phyloP scores from a whole-genome alignment of 345 rosid genomes.

The Draba incana region DNA sequence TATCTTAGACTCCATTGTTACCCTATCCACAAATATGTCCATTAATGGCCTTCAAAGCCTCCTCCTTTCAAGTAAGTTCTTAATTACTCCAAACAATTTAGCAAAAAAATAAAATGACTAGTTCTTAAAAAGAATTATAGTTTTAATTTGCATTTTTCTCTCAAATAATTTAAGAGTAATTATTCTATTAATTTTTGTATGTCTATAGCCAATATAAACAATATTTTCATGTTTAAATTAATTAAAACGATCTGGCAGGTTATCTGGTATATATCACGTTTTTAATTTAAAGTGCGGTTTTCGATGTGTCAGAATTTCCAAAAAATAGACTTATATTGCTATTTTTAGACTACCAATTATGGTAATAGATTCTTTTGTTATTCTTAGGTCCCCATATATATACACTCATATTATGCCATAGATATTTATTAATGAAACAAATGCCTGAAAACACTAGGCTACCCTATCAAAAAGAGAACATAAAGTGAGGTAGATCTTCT shows the following conservation, averaged over 20 bases:
- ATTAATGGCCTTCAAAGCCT: constrained; percentile 88
- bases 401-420: neutral
- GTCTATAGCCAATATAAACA: neutral
- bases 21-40: constrained; percentile 67
- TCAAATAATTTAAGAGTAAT: neutral
- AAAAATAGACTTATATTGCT: constrained; percentile 10
- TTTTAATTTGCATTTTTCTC: constrained; percentile 3
- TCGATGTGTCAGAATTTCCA: neutral
- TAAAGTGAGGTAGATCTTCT: neutral
- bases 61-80: constrained; percentile 64
- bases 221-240: neutral
- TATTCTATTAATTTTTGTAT: neutral
- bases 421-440: neutral
- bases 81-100: neutral
- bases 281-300: neutral
- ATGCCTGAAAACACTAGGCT: constrained; percentile 7
- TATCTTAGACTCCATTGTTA: constrained; percentile 79
- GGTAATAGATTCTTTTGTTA: neutral
- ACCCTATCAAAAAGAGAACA: constrained; percentile 4
- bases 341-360: constrained; percentile 1
- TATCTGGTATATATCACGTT: neutral
- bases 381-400: neutral
- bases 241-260: neutral
- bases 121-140: no score
- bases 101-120: no score